Evolutionary conservation across 2,329 filamentous ascomycete genomes (phyloP).

Genomic region (Diaporthe vexans): DNA sequence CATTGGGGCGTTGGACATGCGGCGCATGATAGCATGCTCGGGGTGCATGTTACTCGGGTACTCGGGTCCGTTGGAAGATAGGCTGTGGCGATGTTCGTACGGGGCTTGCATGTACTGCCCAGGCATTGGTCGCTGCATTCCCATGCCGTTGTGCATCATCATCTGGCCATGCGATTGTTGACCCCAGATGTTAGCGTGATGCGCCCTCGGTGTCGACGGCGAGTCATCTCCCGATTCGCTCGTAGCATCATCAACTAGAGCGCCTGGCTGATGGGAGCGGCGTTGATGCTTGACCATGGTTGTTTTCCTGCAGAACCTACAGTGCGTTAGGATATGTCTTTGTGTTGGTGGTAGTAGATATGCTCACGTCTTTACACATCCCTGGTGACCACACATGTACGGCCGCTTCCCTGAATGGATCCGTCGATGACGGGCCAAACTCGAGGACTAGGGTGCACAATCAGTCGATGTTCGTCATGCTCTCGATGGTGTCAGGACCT

Average conservation of each 20-base stretch:
- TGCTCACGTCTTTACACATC: conserved; percentile 72
- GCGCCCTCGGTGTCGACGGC: conserved; percentile 69
- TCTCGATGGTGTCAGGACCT: conserved; percentile 49
- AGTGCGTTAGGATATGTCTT: conserved; percentile 36
- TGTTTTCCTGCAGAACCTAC: conserved; percentile 79
- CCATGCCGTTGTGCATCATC: conserved; percentile 31
- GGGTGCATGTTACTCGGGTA: conserved; percentile 46
- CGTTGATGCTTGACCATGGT: conserved; percentile 79
- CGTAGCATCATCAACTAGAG: conserved; percentile 67
- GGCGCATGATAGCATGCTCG: conserved; percentile 59
- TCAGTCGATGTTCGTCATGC: neutral
- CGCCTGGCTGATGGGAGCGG: conserved; percentile 71
- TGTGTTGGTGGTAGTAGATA: conserved; percentile 1
- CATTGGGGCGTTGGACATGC: conserved; percentile 58
- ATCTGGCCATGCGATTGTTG: conserved; percentile 29
- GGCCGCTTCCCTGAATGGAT: conserved; percentile 78
- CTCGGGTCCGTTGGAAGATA: conserved; percentile 59
- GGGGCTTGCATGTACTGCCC: conserved; percentile 63
- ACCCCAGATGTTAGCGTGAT: conserved; percentile 9
- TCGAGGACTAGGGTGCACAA: conserved; percentile 67
- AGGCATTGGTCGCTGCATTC: conserved; percentile 24
- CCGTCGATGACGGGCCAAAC: conserved; percentile 74
- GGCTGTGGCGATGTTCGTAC: conserved; percentile 62
- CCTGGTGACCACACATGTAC: conserved; percentile 72
- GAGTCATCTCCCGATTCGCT: conserved; percentile 73